phyloP scores from a whole-genome alignment of 768 basidiomycete species.

The Lyophyllum semitale region DNA sequence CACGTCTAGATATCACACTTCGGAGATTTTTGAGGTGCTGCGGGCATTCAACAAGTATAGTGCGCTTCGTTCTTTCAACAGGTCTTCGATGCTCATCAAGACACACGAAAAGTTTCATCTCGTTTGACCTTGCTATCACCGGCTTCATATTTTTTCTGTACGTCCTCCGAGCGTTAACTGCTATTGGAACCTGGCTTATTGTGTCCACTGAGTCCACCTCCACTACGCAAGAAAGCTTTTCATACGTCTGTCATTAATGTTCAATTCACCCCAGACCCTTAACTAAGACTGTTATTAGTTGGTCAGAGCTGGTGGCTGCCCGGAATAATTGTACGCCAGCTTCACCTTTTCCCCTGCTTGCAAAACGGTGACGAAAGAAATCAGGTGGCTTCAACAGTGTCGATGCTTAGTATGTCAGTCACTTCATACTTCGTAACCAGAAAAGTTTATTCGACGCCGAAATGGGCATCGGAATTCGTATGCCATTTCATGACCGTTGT shows the following conservation, averaged over 20 bases:
- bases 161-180: background rate
- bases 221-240: conserved; percentile 6
- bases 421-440: background rate
- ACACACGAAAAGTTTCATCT: background rate
- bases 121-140: conserved; percentile 1
- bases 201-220: background rate
- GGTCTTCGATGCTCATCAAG: background rate
- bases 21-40: background rate
- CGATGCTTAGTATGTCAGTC: background rate
- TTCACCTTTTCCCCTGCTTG: background rate
- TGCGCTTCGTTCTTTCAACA: background rate
- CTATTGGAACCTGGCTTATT: background rate
- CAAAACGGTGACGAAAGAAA: background rate
- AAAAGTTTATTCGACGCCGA: background rate
- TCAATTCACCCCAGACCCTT: background rate
- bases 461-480: conserved; percentile 1
- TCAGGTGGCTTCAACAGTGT: background rate
- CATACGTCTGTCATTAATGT: background rate
- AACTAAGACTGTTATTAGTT: background rate
- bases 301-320: conserved; percentile 6
- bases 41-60: background rate
- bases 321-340: background rate
- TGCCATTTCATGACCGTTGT: too few species aligned
- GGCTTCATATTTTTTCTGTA: conserved; percentile 6
- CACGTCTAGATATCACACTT: conserved; percentile 2